Conservation (phyloP, 148 eudicot species). For the Camellia sinensis region DNA sequence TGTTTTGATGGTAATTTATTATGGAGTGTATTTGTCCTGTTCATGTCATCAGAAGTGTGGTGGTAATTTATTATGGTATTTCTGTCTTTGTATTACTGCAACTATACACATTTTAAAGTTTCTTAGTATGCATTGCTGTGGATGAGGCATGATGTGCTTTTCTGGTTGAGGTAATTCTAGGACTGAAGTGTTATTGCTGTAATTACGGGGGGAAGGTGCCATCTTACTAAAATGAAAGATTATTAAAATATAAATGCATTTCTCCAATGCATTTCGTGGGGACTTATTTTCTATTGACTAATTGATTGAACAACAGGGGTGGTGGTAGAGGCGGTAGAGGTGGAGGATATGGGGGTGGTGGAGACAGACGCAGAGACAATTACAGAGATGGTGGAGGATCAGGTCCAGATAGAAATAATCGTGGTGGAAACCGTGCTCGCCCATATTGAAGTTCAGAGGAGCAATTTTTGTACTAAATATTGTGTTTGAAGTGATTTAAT, state of each 20-base stretch:
- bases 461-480: slow-evolving; percentile 46
- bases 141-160: neutral
- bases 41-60: neutral
- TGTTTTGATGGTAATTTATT: neutral
- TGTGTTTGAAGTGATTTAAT: slow-evolving; percentile 47
- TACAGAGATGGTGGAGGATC: slow-evolving; percentile 64
- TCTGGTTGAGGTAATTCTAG: neutral
- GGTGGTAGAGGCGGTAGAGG: slow-evolving; percentile 33
- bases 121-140: neutral
- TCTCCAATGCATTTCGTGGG: neutral
- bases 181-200: neutral
- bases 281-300: neutral
- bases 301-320: slow-evolving; percentile 35
- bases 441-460: slow-evolving; percentile 55
- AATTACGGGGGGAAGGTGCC: neutral
- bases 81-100: neutral
- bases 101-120: neutral
- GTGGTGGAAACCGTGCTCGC: slow-evolving; percentile 79
- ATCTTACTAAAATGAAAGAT: neutral
- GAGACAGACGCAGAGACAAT: slow-evolving; percentile 58
- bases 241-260: neutral
- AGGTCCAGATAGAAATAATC: slow-evolving; percentile 72
- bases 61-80: neutral
- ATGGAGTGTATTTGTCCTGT: neutral
- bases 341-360: slow-evolving; percentile 57